Conservation (phyloP, 352 stramenopile genomes). For the Blastocystis hominis region DNA sequence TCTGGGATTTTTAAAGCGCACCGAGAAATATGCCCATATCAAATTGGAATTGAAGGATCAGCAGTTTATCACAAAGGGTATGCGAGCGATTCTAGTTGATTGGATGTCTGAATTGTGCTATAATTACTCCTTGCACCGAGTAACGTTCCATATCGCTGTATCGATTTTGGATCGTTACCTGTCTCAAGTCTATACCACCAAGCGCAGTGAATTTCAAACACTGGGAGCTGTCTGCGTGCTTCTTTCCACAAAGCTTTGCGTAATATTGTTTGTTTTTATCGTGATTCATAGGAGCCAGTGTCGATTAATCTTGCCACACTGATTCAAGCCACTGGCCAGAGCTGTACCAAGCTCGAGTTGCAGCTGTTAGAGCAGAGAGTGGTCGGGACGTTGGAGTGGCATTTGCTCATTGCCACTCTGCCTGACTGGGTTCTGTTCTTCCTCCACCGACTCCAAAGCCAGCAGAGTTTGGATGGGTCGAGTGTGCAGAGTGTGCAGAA, state of each 20-base stretch:
- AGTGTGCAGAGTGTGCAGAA: too few species aligned
- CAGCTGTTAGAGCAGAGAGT: neutral
- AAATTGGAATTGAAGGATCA: neutral
- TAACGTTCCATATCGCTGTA: conserved; percentile 60
- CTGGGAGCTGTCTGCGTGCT: conserved; percentile 7
- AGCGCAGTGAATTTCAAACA: conserved; percentile 20
- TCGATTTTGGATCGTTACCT: conserved; percentile 60
- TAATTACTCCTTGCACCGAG: conserved; percentile 60
- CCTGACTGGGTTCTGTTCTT: conserved; percentile 26
- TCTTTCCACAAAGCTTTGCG: conserved; percentile 13
- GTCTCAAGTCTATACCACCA: conserved; percentile 12
- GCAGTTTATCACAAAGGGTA: conserved; percentile 59
- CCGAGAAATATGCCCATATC: neutral
- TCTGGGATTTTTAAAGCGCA: neutral
- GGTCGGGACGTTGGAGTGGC: neutral
- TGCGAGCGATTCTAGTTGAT: conserved; percentile 61
- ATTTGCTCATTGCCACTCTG: neutral
- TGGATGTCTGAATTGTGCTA: conserved; percentile 62
- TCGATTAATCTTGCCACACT: conserved; percentile 32
- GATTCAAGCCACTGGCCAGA: conserved; percentile 10
- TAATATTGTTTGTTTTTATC: neutral
- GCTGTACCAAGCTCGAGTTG: conserved; percentile 4
- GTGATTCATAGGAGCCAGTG: conserved; percentile 9
- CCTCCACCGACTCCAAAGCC: neutral
- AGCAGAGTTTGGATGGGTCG: neutral